Base-by-base conservation (phyloP, 1,284 basidiomycete genomes). In the Moniliophthora roreri region DNA sequence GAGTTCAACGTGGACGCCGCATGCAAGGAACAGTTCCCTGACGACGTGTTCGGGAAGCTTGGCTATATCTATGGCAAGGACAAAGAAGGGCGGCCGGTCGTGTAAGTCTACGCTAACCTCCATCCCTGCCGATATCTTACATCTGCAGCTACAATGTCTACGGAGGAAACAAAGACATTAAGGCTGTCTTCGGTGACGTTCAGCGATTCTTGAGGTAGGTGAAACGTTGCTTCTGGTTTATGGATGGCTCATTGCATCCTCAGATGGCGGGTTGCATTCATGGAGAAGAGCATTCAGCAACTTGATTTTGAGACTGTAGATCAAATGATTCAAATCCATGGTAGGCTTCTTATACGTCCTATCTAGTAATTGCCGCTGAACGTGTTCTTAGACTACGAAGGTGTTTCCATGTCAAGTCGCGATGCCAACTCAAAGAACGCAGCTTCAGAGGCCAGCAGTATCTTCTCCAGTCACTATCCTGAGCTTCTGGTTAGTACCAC, bases 201-300 rank as follows among this genome's bases (percentile, higher is more conserved):
- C 74, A 82, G 51, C 77, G 83, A 24, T 91, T 91, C 67, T 73
- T 91, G 56, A 76, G 88, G 85, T 87, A 61, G 18, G 69, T 55
- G 20, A 13, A 5, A 20, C 8, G 18, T 47, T 16, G 38, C 26
- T 11, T 37, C 13, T 26, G 23, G 21, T 11, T 11, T 9, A 21
- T 1, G 21, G 23, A n/a, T 15, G 40, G 32, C 23, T 23, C 47
- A n/a, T 54, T 34, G 24, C 18, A 23, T 36, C 24, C 49, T 52
- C 53, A 88, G 88, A 51, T 92, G 89, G 89, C 82, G 89, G 35
- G 79, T 91, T 40, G 79, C 80, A 32, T 76, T 91, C 49, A 89
- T 89, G 80, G 89, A 92, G 66, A 73, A 79, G 62, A 78, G 79
- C 54, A 74, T 90, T 35, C 62, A 71, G n/a, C 60, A 75, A 23